Conservation (phyloP, 1,139 yeast species). For the Saccharomyces hybrid region DNA sequence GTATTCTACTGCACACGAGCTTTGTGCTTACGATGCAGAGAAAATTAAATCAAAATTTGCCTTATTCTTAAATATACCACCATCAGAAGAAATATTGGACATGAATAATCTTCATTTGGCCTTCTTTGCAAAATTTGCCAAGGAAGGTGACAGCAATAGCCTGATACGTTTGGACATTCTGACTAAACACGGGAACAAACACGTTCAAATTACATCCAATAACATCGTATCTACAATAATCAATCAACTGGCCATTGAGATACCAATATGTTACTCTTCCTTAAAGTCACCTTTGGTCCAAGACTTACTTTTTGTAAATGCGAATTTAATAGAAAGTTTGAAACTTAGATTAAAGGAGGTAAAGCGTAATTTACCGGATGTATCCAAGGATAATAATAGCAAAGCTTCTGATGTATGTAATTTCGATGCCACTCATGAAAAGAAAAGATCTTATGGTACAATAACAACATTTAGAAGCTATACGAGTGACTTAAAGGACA, state of each 20-base stretch:
- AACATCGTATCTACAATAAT: slow-evolving; percentile 15
- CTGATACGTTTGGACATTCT: slow-evolving; percentile 14
- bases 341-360: slow-evolving; percentile 2
- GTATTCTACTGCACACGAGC: slow-evolving; percentile 81
- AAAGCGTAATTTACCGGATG: neutral
- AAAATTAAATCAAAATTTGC: slow-evolving; percentile 54
- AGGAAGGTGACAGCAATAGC: slow-evolving; percentile 23
- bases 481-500: slow-evolving; percentile 21
- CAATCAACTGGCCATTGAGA: slow-evolving; percentile 9
- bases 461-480: slow-evolving; percentile 29
- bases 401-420: neutral
- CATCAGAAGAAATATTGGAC: slow-evolving; percentile 33
- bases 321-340: slow-evolving; percentile 5
- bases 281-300: slow-evolving; percentile 12
- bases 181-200: slow-evolving; percentile 12
- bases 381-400: slow-evolving; percentile 1
- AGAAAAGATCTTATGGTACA: slow-evolving; percentile 25
- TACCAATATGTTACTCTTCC: slow-evolving; percentile 13
- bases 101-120: slow-evolving; percentile 40
- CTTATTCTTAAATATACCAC: slow-evolving; percentile 51
- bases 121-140: slow-evolving; percentile 37
- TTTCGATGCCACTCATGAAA: slow-evolving; percentile 10
- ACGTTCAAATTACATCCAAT: slow-evolving; percentile 8
- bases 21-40: slow-evolving; percentile 52
- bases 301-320: slow-evolving; percentile 7